phyloP scores from a whole-genome alignment of 2,329 filamentous ascomycete species.

The Cladosporium oxysporum region DNA sequence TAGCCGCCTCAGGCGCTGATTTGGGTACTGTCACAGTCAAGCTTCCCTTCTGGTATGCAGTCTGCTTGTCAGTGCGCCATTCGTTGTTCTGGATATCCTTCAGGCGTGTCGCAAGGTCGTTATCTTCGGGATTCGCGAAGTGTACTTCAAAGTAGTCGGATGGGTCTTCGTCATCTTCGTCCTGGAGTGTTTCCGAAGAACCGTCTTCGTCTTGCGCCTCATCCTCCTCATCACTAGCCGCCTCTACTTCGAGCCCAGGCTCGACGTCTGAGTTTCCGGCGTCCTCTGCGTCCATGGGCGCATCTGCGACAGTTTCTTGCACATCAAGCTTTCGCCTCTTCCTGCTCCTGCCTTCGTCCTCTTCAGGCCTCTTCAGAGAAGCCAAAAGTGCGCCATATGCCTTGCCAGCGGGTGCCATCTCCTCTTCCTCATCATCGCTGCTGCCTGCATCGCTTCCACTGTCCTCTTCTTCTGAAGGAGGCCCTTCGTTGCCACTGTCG shows the following conservation, averaged over 20 bases:
- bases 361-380: slow-evolving; percentile 50
- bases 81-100: slow-evolving; percentile 49
- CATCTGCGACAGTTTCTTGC: slow-evolving; percentile 16
- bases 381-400: slow-evolving; percentile 61
- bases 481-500: slow-evolving; percentile 26
- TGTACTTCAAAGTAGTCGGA: slow-evolving; percentile 67
- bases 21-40: slow-evolving; percentile 26
- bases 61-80: slow-evolving; percentile 44
- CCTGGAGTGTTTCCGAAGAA: slow-evolving; percentile 51
- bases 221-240: slow-evolving; percentile 39
- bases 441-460: slow-evolving; percentile 27
- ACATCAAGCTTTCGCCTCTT: slow-evolving; percentile 56
- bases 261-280: slow-evolving; percentile 43
- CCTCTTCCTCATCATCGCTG: slow-evolving; percentile 38
- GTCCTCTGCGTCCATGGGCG: slow-evolving; percentile 39
- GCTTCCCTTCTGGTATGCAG: slow-evolving; percentile 20
- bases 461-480: slow-evolving; percentile 21
- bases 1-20: slow-evolving; percentile 15
- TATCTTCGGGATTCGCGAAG: slow-evolving; percentile 69
- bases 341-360: slow-evolving; percentile 47
- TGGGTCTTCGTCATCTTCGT: slow-evolving; percentile 43
- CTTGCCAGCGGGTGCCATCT: slow-evolving; percentile 32
- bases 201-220: slow-evolving; percentile 49
- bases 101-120: slow-evolving; percentile 55
- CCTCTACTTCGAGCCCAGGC: slow-evolving; percentile 35